phyloP scores from a whole-genome alignment of 495 filamentous ascomycete species.

The Aspergillus ostianus region DNA sequence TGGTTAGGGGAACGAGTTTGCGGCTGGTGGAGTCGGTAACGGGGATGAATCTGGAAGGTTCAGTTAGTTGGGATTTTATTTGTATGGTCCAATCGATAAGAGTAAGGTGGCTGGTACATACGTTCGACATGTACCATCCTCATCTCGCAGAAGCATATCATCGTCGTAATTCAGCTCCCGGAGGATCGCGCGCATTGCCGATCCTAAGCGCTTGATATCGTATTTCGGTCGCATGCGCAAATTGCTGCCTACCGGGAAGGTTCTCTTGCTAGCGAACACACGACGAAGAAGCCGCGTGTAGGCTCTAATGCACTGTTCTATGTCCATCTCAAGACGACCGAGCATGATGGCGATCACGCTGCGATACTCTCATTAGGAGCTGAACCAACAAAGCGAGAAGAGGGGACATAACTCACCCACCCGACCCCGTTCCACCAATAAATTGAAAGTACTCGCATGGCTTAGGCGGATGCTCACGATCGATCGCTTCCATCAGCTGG shows the following conservation, averaged over 20 bases:
- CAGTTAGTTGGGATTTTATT: slow-evolving; percentile 10
- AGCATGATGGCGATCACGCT: slow-evolving; percentile 42
- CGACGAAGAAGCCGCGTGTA: slow-evolving; percentile 36
- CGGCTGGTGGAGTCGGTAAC: slow-evolving; percentile 40
- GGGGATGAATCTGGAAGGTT: slow-evolving; percentile 46
- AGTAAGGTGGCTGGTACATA: slow-evolving; percentile 16
- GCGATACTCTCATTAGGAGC: slow-evolving; percentile 5
- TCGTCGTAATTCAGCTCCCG: slow-evolving; percentile 31
- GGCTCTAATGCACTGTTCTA: slow-evolving; percentile 47
- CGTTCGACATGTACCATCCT: slow-evolving; percentile 36
- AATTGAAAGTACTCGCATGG: slow-evolving; percentile 50
- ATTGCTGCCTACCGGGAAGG: slow-evolving; percentile 26
- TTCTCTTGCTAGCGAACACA: slow-evolving; percentile 39
- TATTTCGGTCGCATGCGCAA: slow-evolving; percentile 37
- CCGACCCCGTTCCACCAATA: slow-evolving; percentile 42
- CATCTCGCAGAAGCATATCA: slow-evolving; percentile 40
- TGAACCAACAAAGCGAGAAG: background rate
- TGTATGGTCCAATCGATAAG: background rate
- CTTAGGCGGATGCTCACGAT: slow-evolving; percentile 40
- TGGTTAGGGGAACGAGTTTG: slow-evolving; percentile 41
- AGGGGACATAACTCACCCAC: slow-evolving; percentile 29
- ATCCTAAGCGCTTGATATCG: slow-evolving; percentile 37
- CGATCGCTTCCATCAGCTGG: slow-evolving; percentile 44
- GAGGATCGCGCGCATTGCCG: slow-evolving; percentile 41
- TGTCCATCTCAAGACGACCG: slow-evolving; percentile 42